Conservation (phyloP, 495 filamentous ascomycete species). For the Xylaria cubensis region DNA sequence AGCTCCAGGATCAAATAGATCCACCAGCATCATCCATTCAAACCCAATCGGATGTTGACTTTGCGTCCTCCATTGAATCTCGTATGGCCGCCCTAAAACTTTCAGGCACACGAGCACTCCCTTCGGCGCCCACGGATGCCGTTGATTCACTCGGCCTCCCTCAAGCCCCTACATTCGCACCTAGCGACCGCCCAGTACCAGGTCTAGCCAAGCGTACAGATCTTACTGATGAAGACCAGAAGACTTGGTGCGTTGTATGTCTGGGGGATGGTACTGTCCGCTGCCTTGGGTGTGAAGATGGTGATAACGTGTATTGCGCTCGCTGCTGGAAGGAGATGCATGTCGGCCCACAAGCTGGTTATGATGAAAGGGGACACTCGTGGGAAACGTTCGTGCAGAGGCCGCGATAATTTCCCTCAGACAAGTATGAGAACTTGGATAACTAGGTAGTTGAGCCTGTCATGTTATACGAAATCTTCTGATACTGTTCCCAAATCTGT, state of each 20-base stretch:
- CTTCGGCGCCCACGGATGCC: constrained; percentile 36
- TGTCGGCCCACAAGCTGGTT: constrained; percentile 61
- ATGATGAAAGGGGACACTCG: constrained; percentile 61
- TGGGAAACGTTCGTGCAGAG: constrained; percentile 47
- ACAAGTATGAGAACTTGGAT: background rate
- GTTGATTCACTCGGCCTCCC: constrained; percentile 56
- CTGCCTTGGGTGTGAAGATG: constrained; percentile 66
- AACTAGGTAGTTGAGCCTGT: background rate
- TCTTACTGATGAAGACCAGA: constrained; percentile 67
- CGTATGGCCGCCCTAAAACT: constrained; percentile 51
- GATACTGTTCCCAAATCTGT: background rate
- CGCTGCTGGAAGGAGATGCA: constrained; percentile 76
- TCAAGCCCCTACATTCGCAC: constrained; percentile 59
- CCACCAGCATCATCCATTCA: constrained; percentile 11
- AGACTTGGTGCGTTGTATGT: constrained; percentile 74
- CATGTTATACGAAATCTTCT: background rate
- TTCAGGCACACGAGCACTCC: constrained; percentile 31
- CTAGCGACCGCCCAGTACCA: constrained; percentile 47
- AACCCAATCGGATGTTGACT: constrained; percentile 35
- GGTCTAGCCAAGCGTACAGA: constrained; percentile 40
- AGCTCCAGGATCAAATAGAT: constrained; percentile 36
- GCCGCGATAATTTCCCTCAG: constrained; percentile 11
- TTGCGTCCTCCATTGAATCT: constrained; percentile 46
- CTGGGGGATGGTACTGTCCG: constrained; percentile 67
- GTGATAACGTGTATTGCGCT: constrained; percentile 66